These are phyloP conservation scores for Cruciata laevipes DNA, from an alignment of 257 asterid genomes.

Conservation along the genomic window DNA sequence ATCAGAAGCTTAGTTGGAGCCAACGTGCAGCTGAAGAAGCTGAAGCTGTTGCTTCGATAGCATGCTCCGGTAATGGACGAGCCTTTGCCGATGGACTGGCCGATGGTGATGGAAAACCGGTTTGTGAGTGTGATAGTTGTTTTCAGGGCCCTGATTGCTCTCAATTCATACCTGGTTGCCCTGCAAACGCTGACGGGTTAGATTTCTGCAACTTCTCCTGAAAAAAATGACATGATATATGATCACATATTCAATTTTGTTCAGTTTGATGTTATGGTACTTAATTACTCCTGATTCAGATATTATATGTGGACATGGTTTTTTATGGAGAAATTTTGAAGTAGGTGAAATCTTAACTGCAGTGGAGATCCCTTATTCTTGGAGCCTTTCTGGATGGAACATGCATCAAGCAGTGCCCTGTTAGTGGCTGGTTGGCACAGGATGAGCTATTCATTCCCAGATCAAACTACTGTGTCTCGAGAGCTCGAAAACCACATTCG, in stretches of 20 bases:
- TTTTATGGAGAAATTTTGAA: no score
- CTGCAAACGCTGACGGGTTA: slow-evolving; percentile 49
- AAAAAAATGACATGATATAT: no score
- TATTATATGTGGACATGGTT: no score
- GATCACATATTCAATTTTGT: no score
- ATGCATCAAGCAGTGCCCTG: slow-evolving; percentile 48
- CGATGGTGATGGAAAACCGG: slow-evolving; percentile 29
- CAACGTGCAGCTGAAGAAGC: slow-evolving; percentile 55
- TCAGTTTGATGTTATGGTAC: no score
- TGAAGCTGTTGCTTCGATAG: slow-evolving; percentile 38
- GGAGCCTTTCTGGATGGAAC: slow-evolving; percentile 31
- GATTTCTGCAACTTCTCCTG: not conserved
- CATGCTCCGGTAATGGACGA: slow-evolving; percentile 63
- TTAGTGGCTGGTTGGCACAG: slow-evolving; percentile 72
- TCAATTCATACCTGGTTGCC: slow-evolving; percentile 26
- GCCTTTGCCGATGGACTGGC: slow-evolving; percentile 43
- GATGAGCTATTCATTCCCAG: slow-evolving; percentile 49
- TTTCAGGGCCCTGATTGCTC: slow-evolving; percentile 55
- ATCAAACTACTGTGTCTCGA: slow-evolving; percentile 20
- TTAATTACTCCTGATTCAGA: no score
- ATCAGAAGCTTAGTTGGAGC: slow-evolving; percentile 42
- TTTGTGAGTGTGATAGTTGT: slow-evolving; percentile 66
- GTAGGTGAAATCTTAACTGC: not conserved
- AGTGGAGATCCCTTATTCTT: slow-evolving; percentile 33
- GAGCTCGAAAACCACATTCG: slow-evolving; percentile 40